These are phyloP conservation scores for Sugiyamaella xylanicola DNA, from an alignment of 1,139 yeast species.

Conservation along the genomic window DNA sequence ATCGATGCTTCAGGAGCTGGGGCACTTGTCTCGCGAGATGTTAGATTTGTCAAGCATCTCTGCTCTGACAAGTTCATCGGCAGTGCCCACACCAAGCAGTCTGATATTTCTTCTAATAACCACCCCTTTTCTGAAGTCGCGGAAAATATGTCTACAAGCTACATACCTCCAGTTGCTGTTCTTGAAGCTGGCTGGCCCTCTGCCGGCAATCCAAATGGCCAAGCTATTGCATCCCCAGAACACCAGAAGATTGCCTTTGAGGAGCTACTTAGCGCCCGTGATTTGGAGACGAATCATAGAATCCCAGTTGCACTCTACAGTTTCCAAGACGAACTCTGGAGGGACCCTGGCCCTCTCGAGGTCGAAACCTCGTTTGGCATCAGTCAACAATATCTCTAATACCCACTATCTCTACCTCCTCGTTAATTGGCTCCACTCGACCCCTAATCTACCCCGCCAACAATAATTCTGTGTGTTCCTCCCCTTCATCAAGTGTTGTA, in stretches of 20 bases:
- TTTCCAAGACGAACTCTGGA: constrained; percentile 35
- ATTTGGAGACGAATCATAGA: constrained; percentile 25
- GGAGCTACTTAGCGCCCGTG: constrained; percentile 44
- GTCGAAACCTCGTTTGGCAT: constrained; percentile 37
- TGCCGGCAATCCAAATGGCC: constrained; percentile 54
- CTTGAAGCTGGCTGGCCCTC: constrained; percentile 77
- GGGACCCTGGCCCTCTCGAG: constrained; percentile 33
- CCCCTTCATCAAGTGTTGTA: too few relatives aligned
- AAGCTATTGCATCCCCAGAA: constrained; percentile 57
- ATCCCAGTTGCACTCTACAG: constrained; percentile 33
- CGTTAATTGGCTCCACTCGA: not conserved
- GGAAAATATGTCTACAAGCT: not conserved
- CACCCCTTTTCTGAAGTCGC: not conserved
- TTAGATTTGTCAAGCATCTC: constrained; percentile 35
- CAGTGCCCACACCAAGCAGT: constrained; percentile 26
- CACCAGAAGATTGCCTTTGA: constrained; percentile 58
- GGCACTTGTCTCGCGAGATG: constrained; percentile 33
- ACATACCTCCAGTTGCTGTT: constrained; percentile 46
- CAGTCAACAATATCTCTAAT: constrained; percentile 23
- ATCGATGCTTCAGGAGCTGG: constrained; percentile 32
- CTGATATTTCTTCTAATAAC: not conserved
- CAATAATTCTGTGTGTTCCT: too few relatives aligned
- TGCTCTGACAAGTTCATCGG: constrained; percentile 37
- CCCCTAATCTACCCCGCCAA: not conserved
- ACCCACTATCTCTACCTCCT: not conserved